Percentiles rank a stretch among this genome's conserved stretches.
Evolutionary conservation across 2,329 filamentous ascomycete species (phyloP).

Genomic region (Ceratocystis huliohia): DNA sequence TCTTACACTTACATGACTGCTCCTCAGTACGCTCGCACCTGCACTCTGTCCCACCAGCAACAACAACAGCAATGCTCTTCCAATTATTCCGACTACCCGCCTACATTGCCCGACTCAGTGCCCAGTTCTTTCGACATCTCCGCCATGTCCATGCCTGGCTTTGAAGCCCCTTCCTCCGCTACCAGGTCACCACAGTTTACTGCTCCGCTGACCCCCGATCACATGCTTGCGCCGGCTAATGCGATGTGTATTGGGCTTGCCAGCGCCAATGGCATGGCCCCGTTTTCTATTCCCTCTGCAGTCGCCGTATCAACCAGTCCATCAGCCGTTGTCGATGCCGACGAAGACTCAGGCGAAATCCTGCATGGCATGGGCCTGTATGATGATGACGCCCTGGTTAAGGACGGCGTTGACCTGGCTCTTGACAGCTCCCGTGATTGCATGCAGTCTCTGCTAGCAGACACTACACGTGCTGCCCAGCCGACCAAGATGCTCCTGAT

Average conservation of each 20-base stretch:
- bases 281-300: not conserved
- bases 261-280: not conserved
- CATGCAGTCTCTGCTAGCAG: constrained; percentile 42
- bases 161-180: constrained; percentile 4
- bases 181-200: constrained; percentile 12
- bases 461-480: constrained; percentile 35
- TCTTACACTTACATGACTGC: not conserved
- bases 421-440: constrained; percentile 44
- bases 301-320: not conserved
- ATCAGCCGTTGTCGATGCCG: constrained; percentile 32
- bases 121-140: constrained; percentile 15
- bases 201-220: constrained; percentile 12
- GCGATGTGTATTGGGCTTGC: not conserved
- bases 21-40: not conserved
- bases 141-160: constrained; percentile 9
- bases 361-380: constrained; percentile 75
- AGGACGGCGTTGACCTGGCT: constrained; percentile 45
- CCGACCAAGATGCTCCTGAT: constrained; percentile 64
- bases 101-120: constrained; percentile 10
- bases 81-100: constrained; percentile 12
- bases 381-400: constrained; percentile 32
- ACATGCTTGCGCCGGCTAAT: not conserved
- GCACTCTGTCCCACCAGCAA: constrained; percentile 7
- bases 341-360: constrained; percentile 54
- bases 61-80: constrained; percentile 7